These are phyloP conservation scores for Acer yangbiense DNA, from an alignment of 345 rosid genomes.

Conservation along the genomic window DNA sequence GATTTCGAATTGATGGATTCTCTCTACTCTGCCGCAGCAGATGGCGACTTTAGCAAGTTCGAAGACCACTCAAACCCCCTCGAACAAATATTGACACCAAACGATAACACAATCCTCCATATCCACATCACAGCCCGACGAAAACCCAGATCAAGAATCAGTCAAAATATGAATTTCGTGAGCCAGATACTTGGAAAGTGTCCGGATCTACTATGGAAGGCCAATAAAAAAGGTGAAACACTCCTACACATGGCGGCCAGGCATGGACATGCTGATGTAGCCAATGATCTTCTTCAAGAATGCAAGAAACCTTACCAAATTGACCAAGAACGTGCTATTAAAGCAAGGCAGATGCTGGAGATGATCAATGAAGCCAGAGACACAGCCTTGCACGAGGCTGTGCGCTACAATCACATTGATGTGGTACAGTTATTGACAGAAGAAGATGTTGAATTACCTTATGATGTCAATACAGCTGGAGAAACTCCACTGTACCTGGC, in stretches of 20 bases:
- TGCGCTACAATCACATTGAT: conserved; percentile 12
- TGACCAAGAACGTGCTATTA: conserved; percentile 9
- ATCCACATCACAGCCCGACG: neutral
- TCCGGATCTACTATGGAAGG: neutral
- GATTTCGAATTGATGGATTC: neutral
- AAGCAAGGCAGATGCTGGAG: conserved; percentile 11
- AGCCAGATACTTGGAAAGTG: neutral
- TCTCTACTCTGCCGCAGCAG: neutral
- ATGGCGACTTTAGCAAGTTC: neutral
- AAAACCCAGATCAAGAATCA: neutral
- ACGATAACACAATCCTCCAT: conserved; percentile 6
- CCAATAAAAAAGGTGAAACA: too few relatives aligned
- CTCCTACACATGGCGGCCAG: too few relatives aligned
- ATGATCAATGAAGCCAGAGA: conserved; percentile 3
- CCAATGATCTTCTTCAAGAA: neutral
- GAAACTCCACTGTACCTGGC: too few relatives aligned
- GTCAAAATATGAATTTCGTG: neutral
- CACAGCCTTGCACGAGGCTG: conserved; percentile 23
- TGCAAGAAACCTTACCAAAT: neutral
- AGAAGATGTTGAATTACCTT: neutral
- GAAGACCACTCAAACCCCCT: neutral
- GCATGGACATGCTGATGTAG: too few relatives aligned
- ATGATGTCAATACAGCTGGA: too few relatives aligned
- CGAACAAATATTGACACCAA: neutral
- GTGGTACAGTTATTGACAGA: conserved; percentile 17